Evolutionary conservation across 176 grass and related monocot species (phyloP).

Genomic region (Cymbopogon citratus): DNA sequence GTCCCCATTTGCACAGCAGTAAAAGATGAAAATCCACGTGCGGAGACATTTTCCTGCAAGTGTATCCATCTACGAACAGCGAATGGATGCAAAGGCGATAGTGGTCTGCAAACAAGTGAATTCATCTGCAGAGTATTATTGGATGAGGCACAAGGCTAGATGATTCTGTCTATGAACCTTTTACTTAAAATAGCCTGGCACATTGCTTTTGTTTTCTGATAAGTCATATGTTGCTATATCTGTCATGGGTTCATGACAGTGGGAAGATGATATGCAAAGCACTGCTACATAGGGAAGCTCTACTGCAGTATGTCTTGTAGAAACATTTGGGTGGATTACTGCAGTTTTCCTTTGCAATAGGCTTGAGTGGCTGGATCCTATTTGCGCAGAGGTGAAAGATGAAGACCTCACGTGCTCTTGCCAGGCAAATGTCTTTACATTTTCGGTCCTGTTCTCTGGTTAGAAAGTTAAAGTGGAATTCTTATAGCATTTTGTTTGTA

Average conservation of each 20-base stretch:
- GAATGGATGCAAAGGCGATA: background rate
- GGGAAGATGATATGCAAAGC: background rate
- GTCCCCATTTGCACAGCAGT: background rate
- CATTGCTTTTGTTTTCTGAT: background rate
- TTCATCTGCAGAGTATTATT: slow-evolving; percentile 36
- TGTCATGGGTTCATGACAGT: slow-evolving; percentile 1
- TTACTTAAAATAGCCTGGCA: slow-evolving; percentile 13
- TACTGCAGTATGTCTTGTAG: background rate
- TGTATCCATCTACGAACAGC: background rate
- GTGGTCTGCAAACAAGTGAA: slow-evolving; percentile 34
- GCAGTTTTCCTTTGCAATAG: background rate
- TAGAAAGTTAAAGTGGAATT: too few relatives aligned
- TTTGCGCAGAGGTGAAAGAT: background rate
- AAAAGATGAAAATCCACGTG: background rate
- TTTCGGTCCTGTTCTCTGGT: too few relatives aligned
- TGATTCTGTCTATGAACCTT: background rate
- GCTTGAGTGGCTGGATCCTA: background rate
- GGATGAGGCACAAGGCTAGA: slow-evolving; percentile 29
- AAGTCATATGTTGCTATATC: background rate
- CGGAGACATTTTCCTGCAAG: background rate
- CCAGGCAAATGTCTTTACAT: background rate
- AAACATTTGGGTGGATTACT: background rate
- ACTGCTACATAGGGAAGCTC: background rate
- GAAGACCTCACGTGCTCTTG: background rate
- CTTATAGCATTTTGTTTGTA: too few relatives aligned